These are phyloP conservation scores for Taiwanofungus camphoratus DNA, from an alignment of 1,284 basidiomycete genomes.

Conservation along the genomic window DNA sequence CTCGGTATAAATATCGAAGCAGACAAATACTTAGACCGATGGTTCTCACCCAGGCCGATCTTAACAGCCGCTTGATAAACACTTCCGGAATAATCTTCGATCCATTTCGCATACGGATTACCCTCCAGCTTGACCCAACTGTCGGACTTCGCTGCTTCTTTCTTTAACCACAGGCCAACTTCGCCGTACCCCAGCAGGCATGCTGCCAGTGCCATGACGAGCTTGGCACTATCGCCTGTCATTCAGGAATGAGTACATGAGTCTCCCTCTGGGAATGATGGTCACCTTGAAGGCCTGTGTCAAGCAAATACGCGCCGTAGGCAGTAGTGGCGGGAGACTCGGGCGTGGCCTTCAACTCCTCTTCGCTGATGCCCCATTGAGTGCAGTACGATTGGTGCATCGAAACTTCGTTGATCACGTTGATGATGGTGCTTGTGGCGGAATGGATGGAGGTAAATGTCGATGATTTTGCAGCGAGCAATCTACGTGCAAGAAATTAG, in stretches of 20 bases:
- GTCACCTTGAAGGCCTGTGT: conserved; percentile 66
- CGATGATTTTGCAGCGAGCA: conserved; percentile 75
- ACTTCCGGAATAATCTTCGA: conserved; percentile 74
- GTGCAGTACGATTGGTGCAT: conserved; percentile 73
- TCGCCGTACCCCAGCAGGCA: conserved; percentile 95
- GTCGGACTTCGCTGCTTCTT: conserved; percentile 41
- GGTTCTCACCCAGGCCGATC: conserved; percentile 58
- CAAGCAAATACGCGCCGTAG: conserved; percentile 83
- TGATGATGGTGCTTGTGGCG: conserved; percentile 61
- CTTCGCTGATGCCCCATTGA: conserved; percentile 58
- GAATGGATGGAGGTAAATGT: conserved; percentile 60
- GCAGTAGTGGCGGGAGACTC: conserved; percentile 74
- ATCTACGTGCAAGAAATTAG: no score
- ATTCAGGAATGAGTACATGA: not conserved
- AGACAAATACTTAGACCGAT: not conserved
- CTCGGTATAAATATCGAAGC: not conserved
- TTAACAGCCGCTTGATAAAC: conserved; percentile 69
- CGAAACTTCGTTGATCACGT: conserved; percentile 64
- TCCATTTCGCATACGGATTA: conserved; percentile 79
- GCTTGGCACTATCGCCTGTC: conserved; percentile 64
- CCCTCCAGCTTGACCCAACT: conserved; percentile 54
- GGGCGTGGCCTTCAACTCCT: conserved; percentile 54
- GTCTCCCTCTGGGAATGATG: no score
- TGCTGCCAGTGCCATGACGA: conserved; percentile 78
- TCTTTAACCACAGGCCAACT: conserved; percentile 78